Evolutionary conservation across 306 rosid genomes (phyloP).

Genomic region (Fagus crenata): DNA sequence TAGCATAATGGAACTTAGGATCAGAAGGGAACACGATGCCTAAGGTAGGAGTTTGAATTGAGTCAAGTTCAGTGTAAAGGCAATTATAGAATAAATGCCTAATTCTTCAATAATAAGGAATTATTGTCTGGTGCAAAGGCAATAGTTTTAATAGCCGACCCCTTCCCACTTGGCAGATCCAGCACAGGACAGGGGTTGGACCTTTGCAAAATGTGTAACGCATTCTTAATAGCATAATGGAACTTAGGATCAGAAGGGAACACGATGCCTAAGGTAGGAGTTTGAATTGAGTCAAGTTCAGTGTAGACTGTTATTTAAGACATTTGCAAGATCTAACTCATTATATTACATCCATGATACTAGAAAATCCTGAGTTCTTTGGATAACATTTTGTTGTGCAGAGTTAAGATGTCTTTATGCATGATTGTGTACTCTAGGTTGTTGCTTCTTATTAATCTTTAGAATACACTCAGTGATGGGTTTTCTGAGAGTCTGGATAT

Average conservation of each 20-base stretch:
- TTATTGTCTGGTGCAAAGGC: neutral
- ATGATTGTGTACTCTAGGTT: neutral
- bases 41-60: neutral
- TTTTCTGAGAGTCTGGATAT: neutral
- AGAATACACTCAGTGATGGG: neutral
- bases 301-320: neutral
- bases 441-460: neutral
- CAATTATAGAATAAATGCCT: neutral
- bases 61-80: no score
- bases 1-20: neutral
- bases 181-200: neutral
- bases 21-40: neutral
- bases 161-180: neutral
- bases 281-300: neutral
- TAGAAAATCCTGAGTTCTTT: neutral
- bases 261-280: neutral
- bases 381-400: neutral
- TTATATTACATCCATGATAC: neutral
- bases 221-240: neutral
- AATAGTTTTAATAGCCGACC: neutral
- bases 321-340: neutral
- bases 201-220: constrained; percentile 3
- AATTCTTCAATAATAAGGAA: neutral
- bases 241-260: neutral
- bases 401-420: neutral